Evolutionary conservation across 805 yeast species (phyloP).

Genomic region (Candida pseudoglaebosa): DNA sequence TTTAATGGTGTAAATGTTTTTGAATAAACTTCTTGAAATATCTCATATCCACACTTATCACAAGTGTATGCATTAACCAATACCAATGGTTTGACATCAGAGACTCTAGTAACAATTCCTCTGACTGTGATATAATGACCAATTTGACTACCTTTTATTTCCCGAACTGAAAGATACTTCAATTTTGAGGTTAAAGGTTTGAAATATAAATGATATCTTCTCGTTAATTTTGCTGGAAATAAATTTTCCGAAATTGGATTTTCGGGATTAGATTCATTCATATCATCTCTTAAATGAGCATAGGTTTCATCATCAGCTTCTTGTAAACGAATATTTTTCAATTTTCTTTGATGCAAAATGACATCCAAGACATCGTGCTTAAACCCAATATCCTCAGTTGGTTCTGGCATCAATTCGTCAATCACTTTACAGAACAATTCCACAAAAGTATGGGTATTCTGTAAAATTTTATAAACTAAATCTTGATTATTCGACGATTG

Average conservation of each 20-base stretch:
- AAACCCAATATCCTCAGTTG: slow-evolving; percentile 75
- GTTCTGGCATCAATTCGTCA: slow-evolving; percentile 81
- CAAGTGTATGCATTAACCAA: slow-evolving; percentile 94
- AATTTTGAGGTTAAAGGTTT: slow-evolving; percentile 59
- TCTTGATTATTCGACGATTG: slow-evolving; percentile 14
- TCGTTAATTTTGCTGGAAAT: slow-evolving; percentile 82
- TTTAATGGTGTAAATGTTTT: slow-evolving; percentile 81
- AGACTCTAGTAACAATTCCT: slow-evolving; percentile 92
- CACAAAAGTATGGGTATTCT: slow-evolving; percentile 73
- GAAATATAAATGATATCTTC: slow-evolving; percentile 85
- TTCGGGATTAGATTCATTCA: slow-evolving; percentile 9
- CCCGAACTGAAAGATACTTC: slow-evolving; percentile 82
- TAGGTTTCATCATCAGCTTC: slow-evolving; percentile 65
- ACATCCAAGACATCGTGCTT: slow-evolving; percentile 92
- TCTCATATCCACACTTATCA: slow-evolving; percentile 94
- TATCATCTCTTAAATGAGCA: slow-evolving; percentile 37
- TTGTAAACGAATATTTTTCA: slow-evolving; percentile 71
- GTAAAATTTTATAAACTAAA: slow-evolving; percentile 56
- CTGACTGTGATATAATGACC: slow-evolving; percentile 88
- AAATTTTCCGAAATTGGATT: slow-evolving; percentile 17
- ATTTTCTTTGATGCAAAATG: slow-evolving; percentile 81
- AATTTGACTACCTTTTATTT: slow-evolving; percentile 74
- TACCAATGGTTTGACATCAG: slow-evolving; percentile 93
- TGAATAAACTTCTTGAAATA: slow-evolving; percentile 89
- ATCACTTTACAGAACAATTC: slow-evolving; percentile 73